Evolutionary conservation across 2,329 filamentous ascomycete species (phyloP).

Genomic region (Claviceps maximensis): DNA sequence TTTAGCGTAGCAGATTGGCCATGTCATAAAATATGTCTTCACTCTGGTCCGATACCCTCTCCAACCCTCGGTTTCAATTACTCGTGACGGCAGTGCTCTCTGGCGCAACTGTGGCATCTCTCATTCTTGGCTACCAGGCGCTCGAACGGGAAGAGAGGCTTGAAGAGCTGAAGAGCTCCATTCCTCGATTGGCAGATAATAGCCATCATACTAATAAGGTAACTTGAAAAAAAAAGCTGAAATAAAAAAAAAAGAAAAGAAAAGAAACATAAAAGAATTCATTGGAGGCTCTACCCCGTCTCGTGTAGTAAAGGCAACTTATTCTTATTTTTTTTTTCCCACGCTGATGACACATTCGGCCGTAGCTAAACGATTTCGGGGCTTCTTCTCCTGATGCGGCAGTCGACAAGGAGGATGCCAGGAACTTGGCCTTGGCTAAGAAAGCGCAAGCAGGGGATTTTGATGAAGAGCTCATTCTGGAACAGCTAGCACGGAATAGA

Average conservation of each 20-base stretch:
- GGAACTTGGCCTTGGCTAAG: conserved; percentile 43
- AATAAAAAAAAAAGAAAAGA: no score
- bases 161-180: conserved; percentile 45
- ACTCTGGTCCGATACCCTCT: conserved; percentile 29
- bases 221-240: neutral
- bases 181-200: conserved; percentile 25
- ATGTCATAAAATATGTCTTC: conserved; percentile 26
- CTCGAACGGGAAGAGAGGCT: conserved; percentile 42
- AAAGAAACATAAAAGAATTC: no score
- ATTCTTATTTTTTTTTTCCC: neutral
- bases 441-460: conserved; percentile 51
- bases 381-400: conserved; percentile 33
- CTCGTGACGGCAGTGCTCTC: conserved; percentile 57
- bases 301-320: neutral
- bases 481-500: conserved; percentile 85
- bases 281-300: neutral
- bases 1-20: neutral
- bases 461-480: conserved; percentile 72
- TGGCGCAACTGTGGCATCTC: conserved; percentile 44
- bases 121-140: conserved; percentile 48
- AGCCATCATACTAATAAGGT: conserved; percentile 12
- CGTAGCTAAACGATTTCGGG: conserved; percentile 48
- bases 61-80: conserved; percentile 44
- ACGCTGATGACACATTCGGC: conserved; percentile 1
- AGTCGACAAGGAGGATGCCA: conserved; percentile 46